These are phyloP conservation scores for Epithele typhae DNA, from an alignment of 768 basidiomycete genomes.

Conservation along the genomic window DNA sequence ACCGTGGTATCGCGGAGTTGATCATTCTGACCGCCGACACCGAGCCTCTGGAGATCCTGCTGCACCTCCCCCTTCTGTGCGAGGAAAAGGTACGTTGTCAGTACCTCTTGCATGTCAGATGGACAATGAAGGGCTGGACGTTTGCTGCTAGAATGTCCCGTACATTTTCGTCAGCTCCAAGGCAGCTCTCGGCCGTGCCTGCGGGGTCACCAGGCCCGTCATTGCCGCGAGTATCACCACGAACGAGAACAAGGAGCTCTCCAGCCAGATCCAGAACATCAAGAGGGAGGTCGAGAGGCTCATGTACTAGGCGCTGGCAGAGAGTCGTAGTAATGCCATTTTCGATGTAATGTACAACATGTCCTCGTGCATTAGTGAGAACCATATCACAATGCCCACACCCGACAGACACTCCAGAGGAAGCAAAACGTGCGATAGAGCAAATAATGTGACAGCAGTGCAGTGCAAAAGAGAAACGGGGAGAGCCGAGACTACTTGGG, in stretches of 20 bases:
- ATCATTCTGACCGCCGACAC: conserved; percentile 96
- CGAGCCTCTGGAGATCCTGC: conserved; percentile 94
- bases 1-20: conserved; percentile 97
- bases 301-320: conserved; percentile 31
- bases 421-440: conserved; percentile 6
- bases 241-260: conserved; percentile 87
- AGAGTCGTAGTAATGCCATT: not conserved
- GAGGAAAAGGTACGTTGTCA: conserved; percentile 80
- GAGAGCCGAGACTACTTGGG: conserved; percentile 55
- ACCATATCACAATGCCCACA: not conserved
- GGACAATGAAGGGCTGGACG: conserved; percentile 2
- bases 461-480: conserved; percentile 2
- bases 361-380: not conserved
- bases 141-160: conserved; percentile 97
- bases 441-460: conserved; percentile 11
- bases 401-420: too few relatives aligned
- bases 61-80: conserved; percentile 95
- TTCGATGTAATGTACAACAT: not conserved
- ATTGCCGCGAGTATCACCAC: conserved; percentile 97
- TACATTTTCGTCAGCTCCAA: conserved; percentile 96
- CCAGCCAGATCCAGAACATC: conserved; percentile 82
- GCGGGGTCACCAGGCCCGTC: conserved; percentile 92
- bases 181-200: conserved; percentile 92
- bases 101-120: not conserved
- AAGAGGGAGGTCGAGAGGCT: conserved; percentile 80